These are phyloP conservation scores for Neofusicoccum parvum DNA, from an alignment of 2,329 filamentous ascomycete species.

Conservation along the genomic window DNA sequence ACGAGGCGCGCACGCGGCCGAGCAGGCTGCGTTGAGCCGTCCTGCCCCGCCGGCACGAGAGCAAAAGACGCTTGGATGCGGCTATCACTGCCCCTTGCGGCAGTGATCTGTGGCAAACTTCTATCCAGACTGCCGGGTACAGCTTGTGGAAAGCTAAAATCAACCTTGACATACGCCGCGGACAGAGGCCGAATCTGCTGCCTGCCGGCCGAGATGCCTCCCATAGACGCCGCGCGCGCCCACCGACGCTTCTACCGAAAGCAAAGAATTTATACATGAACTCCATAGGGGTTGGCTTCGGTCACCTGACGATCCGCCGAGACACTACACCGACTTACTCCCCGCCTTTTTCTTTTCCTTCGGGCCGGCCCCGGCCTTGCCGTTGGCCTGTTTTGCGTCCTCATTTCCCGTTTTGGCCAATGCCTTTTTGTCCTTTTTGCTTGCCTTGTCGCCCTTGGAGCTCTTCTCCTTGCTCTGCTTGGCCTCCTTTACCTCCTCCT, in stretches of 20 bases:
- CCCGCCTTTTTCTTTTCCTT: conserved; percentile 26
- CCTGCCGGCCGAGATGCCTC: not conserved
- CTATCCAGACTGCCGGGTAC: conserved; percentile 17
- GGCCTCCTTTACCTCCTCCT: conserved; percentile 22
- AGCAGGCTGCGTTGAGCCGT: conserved; percentile 16
- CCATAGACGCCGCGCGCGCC: not conserved
- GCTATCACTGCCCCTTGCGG: conserved; percentile 6
- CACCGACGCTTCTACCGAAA: not conserved
- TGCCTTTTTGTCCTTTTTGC: conserved; percentile 16
- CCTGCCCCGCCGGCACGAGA: conserved; percentile 4
- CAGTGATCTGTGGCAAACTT: conserved; percentile 16
- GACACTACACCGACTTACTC: conserved; percentile 19
- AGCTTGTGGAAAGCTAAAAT: conserved; percentile 19
- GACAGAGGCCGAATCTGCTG: not conserved
- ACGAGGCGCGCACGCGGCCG: conserved; percentile 11
- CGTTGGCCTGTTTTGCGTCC: conserved; percentile 27
- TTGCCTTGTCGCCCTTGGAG: conserved; percentile 24
- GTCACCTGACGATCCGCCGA: conserved; percentile 17
- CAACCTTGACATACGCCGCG: conserved; percentile 6
- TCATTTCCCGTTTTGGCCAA: conserved; percentile 25
- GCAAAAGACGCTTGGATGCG: conserved; percentile 15
- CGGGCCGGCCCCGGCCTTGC: conserved; percentile 28
- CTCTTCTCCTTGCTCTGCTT: conserved; percentile 25
- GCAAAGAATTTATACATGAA: conserved; percentile 7
- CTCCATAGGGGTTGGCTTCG: not conserved